Percentiles rank a stretch among this genome's conserved stretches.
phyloP scores from a whole-genome alignment of 1,139 yeast genomes.

The Yamadazyma atmosphaerica region DNA sequence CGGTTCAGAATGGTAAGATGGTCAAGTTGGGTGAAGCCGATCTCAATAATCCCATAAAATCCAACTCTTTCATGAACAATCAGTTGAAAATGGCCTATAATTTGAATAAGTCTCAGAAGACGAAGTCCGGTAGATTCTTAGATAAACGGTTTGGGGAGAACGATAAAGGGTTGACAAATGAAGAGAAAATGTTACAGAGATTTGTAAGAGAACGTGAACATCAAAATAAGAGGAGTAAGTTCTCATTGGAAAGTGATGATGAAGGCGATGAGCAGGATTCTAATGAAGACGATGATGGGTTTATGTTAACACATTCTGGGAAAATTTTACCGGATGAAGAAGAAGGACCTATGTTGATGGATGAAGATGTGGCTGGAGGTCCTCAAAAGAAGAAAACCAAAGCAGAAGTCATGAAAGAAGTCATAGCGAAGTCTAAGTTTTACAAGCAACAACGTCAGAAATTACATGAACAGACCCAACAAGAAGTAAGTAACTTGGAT shows the following conservation, averaged over 20 bases:
- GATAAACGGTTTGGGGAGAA: constrained; percentile 95
- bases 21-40: constrained; percentile 58
- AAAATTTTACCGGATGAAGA: constrained; percentile 47
- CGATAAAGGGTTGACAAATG: constrained; percentile 67
- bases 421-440: constrained; percentile 91
- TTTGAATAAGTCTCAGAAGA: constrained; percentile 56
- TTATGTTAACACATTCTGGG: constrained; percentile 76
- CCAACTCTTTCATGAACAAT: constrained; percentile 78
- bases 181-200: constrained; percentile 93
- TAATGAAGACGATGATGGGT: constrained; percentile 28
- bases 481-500: constrained; percentile 74
- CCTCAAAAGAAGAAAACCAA: constrained; percentile 74
- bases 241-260: constrained; percentile 69
- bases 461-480: constrained; percentile 68
- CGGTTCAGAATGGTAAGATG: constrained; percentile 52
- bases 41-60: constrained; percentile 36
- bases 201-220: constrained; percentile 85
- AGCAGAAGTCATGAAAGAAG: constrained; percentile 95
- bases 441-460: constrained; percentile 87
- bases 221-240: constrained; percentile 51
- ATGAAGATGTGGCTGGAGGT: constrained; percentile 25
- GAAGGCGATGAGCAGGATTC: constrained; percentile 48
- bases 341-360: constrained; percentile 17
- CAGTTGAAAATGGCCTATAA: constrained; percentile 70
- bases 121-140: constrained; percentile 73